Percentiles rank a stretch among this genome's conserved stretches.
phyloP scores from a whole-genome alignment of 192 early-diverging fungal species.

The Backusella mclennaniae region DNA sequence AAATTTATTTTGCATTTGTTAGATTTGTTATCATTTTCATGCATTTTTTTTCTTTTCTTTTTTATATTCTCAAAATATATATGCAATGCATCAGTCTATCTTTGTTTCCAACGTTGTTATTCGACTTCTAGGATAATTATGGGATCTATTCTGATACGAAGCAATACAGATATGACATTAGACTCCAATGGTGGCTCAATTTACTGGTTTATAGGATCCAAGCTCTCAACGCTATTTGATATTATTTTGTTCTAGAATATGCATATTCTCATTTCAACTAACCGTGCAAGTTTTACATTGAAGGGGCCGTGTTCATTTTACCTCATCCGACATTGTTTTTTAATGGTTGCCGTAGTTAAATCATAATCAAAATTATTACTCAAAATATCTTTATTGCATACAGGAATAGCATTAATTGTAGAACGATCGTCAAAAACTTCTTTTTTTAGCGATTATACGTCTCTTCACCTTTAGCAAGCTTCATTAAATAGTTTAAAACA shows the following conservation, averaged over 20 bases:
- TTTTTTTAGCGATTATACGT: slow-evolving; percentile 28
- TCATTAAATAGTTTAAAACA: slow-evolving; percentile 55
- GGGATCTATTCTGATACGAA: no score
- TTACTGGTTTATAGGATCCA: no score
- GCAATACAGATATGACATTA: no score
- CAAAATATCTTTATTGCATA: background rate
- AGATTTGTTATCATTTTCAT: no score
- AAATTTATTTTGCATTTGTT: no score
- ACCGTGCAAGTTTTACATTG: background rate
- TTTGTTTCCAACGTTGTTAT: no score
- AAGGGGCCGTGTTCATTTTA: background rate
- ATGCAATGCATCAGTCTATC: no score
- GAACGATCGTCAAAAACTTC: background rate
- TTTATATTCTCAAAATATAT: no score
- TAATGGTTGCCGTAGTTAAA: background rate
- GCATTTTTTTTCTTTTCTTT: no score
- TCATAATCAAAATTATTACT: background rate
- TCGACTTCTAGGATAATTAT: no score
- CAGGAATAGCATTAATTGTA: background rate
- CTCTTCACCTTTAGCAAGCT: slow-evolving; percentile 53
- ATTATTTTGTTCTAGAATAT: background rate
- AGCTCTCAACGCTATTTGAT: background rate
- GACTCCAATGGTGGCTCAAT: no score
- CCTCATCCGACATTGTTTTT: background rate
- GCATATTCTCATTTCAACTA: background rate